A percentile compares a stretch with the other conserved stretches of the same genome.
These are phyloP conservation scores for Candida fluviatilis DNA, from an alignment of 805 yeast genomes.

Conservation along the genomic window DNA sequence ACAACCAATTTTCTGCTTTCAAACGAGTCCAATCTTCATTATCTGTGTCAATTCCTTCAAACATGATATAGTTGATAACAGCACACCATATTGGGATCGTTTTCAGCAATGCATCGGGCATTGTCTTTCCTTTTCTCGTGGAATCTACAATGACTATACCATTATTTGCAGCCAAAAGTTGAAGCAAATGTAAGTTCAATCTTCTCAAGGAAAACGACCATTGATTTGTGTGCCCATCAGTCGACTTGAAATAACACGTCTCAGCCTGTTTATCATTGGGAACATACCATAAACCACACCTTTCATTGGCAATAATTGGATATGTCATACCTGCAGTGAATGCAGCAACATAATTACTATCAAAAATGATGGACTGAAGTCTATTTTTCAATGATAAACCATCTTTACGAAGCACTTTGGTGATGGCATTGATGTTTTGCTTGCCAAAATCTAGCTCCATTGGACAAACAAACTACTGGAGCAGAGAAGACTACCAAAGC, in stretches of 20 bases:
- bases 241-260: conserved; percentile 77
- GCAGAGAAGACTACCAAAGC: background rate
- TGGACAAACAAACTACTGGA: background rate
- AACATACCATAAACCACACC: conserved; percentile 88
- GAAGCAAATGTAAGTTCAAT: conserved; percentile 67
- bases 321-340: conserved; percentile 10
- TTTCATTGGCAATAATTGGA: conserved; percentile 67
- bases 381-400: conserved; percentile 54
- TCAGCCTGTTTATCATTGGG: conserved; percentile 38
- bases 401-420: conserved; percentile 46
- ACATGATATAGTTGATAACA: conserved; percentile 56
- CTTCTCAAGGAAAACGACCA: conserved; percentile 78
- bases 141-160: conserved; percentile 74
- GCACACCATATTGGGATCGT: conserved; percentile 93
- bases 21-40: background rate
- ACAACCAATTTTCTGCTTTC: conserved; percentile 10
- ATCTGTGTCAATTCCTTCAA: conserved; percentile 21
- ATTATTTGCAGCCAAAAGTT: conserved; percentile 32
- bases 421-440: conserved; percentile 18
- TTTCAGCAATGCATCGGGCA: conserved; percentile 85
- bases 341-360: conserved; percentile 46
- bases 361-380: conserved; percentile 67
- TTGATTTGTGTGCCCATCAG: conserved; percentile 83
- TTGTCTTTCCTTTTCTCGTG: conserved; percentile 75
- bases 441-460: conserved; percentile 2